These are phyloP conservation scores for Mariannaea sp. DNA, from an alignment of 2,329 filamentous ascomycete genomes.

Conservation along the genomic window DNA sequence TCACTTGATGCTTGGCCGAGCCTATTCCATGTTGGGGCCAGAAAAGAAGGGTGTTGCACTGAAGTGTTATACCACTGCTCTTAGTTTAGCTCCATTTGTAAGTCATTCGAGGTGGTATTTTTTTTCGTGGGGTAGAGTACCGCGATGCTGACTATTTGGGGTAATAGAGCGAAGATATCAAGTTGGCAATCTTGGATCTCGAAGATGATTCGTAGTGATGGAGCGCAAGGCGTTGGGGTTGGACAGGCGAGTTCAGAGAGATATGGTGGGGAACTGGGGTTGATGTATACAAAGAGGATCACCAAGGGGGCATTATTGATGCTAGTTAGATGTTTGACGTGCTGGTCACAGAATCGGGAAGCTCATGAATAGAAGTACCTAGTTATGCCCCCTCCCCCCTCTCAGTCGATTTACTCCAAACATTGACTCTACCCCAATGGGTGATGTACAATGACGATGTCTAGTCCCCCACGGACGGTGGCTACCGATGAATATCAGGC, in stretches of 20 bases:
- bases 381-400: too few relatives aligned
- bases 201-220: conserved; percentile 1
- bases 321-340: too few relatives aligned
- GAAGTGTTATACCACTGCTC: conserved; percentile 12
- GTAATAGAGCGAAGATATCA: conserved; percentile 16
- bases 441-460: conserved; percentile 1
- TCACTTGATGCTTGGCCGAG: conserved; percentile 14
- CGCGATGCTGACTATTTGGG: conserved; percentile 6
- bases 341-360: too few relatives aligned
- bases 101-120: conserved; percentile 2
- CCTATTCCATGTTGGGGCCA: conserved; percentile 10
- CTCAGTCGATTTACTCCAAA: background rate
- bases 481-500: background rate
- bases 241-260: too few relatives aligned
- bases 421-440: background rate
- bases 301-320: too few relatives aligned
- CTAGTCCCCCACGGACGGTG: background rate
- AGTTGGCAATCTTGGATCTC: conserved; percentile 6
- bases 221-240: background rate
- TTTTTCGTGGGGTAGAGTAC: background rate
- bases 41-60: conserved; percentile 8
- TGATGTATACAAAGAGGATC: too few relatives aligned
- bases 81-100: conserved; percentile 18
- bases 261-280: too few relatives aligned
- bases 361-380: too few relatives aligned